Conservation (phyloP, 2,329 filamentous ascomycete genomes). For the Aspergillus carbonarius region DNA sequence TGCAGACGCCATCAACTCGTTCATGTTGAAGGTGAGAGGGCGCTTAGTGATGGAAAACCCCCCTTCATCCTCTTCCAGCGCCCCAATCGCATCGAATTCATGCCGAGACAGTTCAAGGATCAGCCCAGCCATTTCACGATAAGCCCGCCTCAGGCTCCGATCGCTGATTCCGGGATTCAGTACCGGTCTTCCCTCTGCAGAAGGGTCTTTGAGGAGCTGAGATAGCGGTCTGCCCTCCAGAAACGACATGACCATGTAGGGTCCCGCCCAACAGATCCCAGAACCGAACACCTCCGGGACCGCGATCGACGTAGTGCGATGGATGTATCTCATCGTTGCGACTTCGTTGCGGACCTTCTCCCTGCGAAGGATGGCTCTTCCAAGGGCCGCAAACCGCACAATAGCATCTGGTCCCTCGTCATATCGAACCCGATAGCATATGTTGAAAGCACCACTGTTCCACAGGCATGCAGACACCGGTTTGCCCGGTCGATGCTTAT, state of each 20-base stretch:
- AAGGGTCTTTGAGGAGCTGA: background rate
- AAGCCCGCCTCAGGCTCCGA: background rate
- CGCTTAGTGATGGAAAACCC: background rate
- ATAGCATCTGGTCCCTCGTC: background rate
- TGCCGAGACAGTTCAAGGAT: background rate
- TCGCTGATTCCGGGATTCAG: background rate
- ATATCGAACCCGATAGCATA: background rate
- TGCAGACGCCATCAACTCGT: background rate
- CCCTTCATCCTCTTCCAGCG: background rate
- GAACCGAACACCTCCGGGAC: constrained; percentile 5
- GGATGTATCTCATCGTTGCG: constrained; percentile 1
- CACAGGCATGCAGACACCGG: background rate
- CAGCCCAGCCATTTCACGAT: background rate
- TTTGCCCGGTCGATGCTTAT: background rate
- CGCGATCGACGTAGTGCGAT: background rate
- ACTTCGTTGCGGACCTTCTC: background rate
- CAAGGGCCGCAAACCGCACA: background rate
- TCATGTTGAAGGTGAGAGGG: background rate
- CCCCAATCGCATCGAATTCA: background rate
- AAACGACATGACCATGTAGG: constrained; percentile 1
- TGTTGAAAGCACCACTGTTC: background rate
- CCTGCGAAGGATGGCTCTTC: background rate
- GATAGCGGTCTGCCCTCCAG: background rate
- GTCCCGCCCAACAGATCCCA: constrained; percentile 6
- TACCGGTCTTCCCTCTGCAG: background rate